Conservation (phyloP, 441 rosid genomes). For the Corymbia citriodora region DNA sequence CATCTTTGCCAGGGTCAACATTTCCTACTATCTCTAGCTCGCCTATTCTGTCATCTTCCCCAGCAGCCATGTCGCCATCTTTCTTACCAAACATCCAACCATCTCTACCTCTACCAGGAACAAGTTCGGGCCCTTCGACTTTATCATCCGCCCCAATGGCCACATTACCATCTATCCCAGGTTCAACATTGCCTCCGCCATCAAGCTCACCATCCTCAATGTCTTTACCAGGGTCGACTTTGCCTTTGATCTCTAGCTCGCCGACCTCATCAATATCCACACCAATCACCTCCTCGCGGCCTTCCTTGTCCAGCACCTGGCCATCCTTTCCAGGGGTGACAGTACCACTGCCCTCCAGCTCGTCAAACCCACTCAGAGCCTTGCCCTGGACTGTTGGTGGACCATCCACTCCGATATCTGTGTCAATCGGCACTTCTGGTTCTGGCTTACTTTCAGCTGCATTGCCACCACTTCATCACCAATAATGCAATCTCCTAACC, state of each 20-base stretch:
- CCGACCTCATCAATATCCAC: background rate
- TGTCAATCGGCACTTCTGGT: background rate
- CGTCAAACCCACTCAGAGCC: background rate
- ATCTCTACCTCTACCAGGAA: background rate
- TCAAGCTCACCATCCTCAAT: background rate
- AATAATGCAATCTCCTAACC: background rate
- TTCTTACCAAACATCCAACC: background rate
- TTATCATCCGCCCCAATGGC: background rate
- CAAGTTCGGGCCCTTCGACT: background rate
- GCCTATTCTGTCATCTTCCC: background rate
- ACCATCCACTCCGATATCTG: background rate
- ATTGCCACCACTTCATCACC: background rate
- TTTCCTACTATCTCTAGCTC: background rate
- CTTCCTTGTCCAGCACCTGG: background rate
- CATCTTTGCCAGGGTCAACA: background rate
- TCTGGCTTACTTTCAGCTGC: background rate
- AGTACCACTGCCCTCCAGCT: background rate
- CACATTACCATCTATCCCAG: background rate
- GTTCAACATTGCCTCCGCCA: background rate
- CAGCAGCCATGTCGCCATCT: background rate
- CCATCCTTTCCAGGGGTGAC: background rate
- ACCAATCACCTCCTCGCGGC: background rate
- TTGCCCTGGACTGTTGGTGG: background rate
- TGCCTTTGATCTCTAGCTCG: background rate
- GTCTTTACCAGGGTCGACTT: background rate